Evolutionary conservation across 2,329 filamentous ascomycete genomes (phyloP), one percentile per base, ranked within the genome.

Genomic region (Beauveria varroae): DNA sequence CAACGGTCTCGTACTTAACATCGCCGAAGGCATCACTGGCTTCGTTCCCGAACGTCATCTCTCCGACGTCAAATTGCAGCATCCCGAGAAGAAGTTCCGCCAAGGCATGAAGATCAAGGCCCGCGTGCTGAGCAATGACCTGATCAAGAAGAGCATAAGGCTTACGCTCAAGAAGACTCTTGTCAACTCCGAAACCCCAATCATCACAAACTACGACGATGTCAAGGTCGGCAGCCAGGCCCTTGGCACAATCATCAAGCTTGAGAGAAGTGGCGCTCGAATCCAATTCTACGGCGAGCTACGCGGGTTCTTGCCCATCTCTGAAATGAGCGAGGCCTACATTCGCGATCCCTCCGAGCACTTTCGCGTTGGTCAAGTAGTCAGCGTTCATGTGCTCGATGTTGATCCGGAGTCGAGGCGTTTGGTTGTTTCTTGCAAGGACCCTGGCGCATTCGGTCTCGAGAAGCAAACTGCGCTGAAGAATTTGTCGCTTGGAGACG

Each of bases 301-400:
- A 22, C 85, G 86, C 65, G 96, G 89, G 9, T 99, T 96, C 77
- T 81, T 99, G 60, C 95, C 95, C 2, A 87, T 96, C 0, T 90
- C 90, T 1, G 93, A 99, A 75, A 99, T 99, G 95, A 98, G 95
- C 72, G 95, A 99, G 72, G 92, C 93, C 12, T 97, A 89, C 70
- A 97, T 99, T 69, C 85, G 89, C 66, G 90, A 97, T 69, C 92
- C 95, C 5, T 85, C 84, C 51, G 87, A 96, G 69, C 93, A 98
- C 74, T 99, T 99, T 78, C 86, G 88, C 41, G 76, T 86, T 49
- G 96, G 95, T 0, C 95, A 99, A 72, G 93, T 96, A 1, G 88
- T 99, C 66, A 96, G 86, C 68, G 90, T 97, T 22, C 90, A 93
- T 69, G 86, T 96, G n/a, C 75, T 96, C 40, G 89, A 88, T 55